phyloP scores from a whole-genome alignment of 805 yeast genomes.

The Naumovozyma baii region DNA sequence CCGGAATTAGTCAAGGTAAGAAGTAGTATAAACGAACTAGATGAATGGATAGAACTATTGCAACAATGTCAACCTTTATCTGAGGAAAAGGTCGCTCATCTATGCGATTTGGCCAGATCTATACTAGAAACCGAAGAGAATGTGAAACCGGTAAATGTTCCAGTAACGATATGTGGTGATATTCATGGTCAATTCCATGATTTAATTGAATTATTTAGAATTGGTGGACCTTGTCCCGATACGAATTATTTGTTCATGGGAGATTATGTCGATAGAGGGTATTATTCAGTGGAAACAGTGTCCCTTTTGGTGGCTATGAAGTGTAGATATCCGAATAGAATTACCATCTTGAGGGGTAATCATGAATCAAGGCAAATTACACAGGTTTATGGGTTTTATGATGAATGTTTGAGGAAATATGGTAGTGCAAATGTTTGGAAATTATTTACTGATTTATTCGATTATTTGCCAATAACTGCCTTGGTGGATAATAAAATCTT shows the following conservation, averaged over 20 bases:
- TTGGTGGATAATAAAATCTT: slow-evolving; percentile 79
- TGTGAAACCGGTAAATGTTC: slow-evolving; percentile 87
- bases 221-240: slow-evolving; percentile 89
- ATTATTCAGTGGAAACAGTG: slow-evolving; percentile 81
- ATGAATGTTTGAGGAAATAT: slow-evolving; percentile 84
- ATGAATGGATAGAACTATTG: slow-evolving; percentile 76
- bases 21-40: slow-evolving; percentile 52
- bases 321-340: slow-evolving; percentile 79
- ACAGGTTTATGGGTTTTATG: slow-evolving; percentile 90
- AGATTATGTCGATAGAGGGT: slow-evolving; percentile 77
- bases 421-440: slow-evolving; percentile 91
- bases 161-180: slow-evolving; percentile 94
- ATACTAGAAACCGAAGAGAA: slow-evolving; percentile 82
- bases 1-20: too few relatives aligned
- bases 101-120: slow-evolving; percentile 83
- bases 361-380: slow-evolving; percentile 93
- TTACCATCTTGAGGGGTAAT: slow-evolving; percentile 84
- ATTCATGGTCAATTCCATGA: slow-evolving; percentile 94
- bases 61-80: slow-evolving; percentile 68
- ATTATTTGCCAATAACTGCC: slow-evolving; percentile 85
- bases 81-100: slow-evolving; percentile 63
- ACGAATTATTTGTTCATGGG: slow-evolving; percentile 83
- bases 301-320: slow-evolving; percentile 79
- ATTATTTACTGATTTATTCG: slow-evolving; percentile 78
- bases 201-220: slow-evolving; percentile 79